Base-by-base conservation (phyloP, 306 rosid genomes). In the Elaeagnus macrophylla region DNA sequence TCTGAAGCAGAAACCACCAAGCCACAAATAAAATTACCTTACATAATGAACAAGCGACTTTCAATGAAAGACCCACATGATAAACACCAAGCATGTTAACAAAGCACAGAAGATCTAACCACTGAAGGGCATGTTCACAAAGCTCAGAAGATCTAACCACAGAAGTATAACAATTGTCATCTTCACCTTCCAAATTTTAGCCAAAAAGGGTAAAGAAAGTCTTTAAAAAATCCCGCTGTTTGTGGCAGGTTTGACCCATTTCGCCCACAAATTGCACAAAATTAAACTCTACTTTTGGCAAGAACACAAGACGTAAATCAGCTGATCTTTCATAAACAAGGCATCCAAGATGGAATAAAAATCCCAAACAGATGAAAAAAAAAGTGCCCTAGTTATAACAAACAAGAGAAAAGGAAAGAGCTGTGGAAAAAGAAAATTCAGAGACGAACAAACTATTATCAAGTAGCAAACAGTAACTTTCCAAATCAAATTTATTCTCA, bases 1-100 rank as follows among this genome's bases (percentile, higher is more conserved):
- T 69, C 97, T 90, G 80, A 74, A 76, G 51, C 75, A 58, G 19
- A 51, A 47, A 66, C 53, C 44, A 58, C 13, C 67, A 19, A 56
- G 7, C 60, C 71, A 19, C 51, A 5, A 32, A 35, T 50, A 37
- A 38, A 11, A 44, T 7, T 19, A 53, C 46, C 12, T 40, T 7
- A 17, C 32, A 25, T 25, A 25, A 25, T 25, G 60, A 39, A 54
- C 25, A 7, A 39, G 32, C 36, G 47, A 48, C 47, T 9, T 37
- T 35, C 56, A 60, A 48, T 18, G 35, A 57, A 35, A 25, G 51
- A 35, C 25, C 37, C 13, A 45, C 53, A 39, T 43, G 13, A 12
- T 10, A 32, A 48, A 9, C 41, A 54, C 37, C 40, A 9, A 8
- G 32, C n/a, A 55, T 8, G 60, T 7, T 11, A 6, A 40, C 10